Evolutionary conservation across 2,329 filamentous ascomycete genomes (phyloP).

Genomic region (Fusarium keratoplasticum): DNA sequence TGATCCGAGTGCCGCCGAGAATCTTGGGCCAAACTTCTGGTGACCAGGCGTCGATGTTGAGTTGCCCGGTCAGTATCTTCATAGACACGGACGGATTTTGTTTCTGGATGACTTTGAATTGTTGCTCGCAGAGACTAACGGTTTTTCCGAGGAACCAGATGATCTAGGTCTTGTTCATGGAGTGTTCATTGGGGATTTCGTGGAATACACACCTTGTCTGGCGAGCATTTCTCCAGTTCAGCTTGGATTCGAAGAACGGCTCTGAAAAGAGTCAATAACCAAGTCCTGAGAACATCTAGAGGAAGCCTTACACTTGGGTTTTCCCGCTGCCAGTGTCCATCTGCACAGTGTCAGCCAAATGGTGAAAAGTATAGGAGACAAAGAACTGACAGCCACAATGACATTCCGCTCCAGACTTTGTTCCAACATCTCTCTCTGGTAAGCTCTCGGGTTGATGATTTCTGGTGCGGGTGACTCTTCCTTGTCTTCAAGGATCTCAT

Average conservation of each 20-base stretch:
- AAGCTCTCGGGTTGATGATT: slow-evolving; percentile 65
- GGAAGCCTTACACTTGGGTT: slow-evolving; percentile 73
- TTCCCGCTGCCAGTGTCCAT: slow-evolving; percentile 88
- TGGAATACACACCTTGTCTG: slow-evolving; percentile 68
- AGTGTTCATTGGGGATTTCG: background rate
- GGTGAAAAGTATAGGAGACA: background rate
- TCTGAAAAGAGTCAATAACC: slow-evolving; percentile 53
- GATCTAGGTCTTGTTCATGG: slow-evolving; percentile 54
- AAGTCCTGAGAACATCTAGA: background rate
- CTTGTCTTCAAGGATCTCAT: background rate
- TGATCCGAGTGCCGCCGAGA: slow-evolving; percentile 73
- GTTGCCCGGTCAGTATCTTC: slow-evolving; percentile 73
- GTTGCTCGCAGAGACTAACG: slow-evolving; percentile 74
- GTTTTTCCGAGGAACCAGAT: slow-evolving; percentile 83
- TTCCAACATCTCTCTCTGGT: slow-evolving; percentile 82
- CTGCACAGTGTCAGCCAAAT: slow-evolving; percentile 52
- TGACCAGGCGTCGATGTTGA: slow-evolving; percentile 80
- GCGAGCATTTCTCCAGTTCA: slow-evolving; percentile 67
- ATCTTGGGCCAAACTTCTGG: slow-evolving; percentile 74
- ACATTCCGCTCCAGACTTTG: slow-evolving; percentile 76
- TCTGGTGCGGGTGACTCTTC: slow-evolving; percentile 14
- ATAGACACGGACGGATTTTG: slow-evolving; percentile 71
- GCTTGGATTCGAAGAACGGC: slow-evolving; percentile 75
- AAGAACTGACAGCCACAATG: slow-evolving; percentile 72
- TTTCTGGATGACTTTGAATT: slow-evolving; percentile 67